These are phyloP conservation scores for Coprinellus micaceus DNA, from an alignment of 768 basidiomycete genomes.

Conservation along the genomic window DNA sequence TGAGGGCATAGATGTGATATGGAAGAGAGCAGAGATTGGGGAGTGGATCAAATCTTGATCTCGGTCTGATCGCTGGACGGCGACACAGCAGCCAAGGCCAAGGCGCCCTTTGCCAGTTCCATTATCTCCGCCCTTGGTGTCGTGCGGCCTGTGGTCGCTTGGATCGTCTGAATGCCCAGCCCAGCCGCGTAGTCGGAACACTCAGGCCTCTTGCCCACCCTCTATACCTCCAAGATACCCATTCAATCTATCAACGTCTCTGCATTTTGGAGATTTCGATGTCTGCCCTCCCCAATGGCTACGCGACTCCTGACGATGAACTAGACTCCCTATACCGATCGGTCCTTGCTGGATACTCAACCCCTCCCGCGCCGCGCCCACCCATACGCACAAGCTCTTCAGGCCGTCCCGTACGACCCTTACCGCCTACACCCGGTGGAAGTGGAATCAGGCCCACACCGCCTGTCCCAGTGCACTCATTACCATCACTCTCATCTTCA, in stretches of 20 bases:
- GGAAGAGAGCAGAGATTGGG: background rate
- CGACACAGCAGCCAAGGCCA: background rate
- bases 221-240: background rate
- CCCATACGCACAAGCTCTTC: background rate
- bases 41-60: background rate
- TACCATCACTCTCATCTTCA: slow-evolving; percentile 2
- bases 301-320: slow-evolving; percentile 5
- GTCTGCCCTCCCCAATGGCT: background rate
- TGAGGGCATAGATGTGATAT: too few species aligned
- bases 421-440: slow-evolving; percentile 9
- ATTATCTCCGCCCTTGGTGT: background rate
- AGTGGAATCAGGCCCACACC: slow-evolving; percentile 1
- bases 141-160: background rate
- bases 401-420: slow-evolving; percentile 2
- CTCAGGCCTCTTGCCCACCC: too few species aligned
- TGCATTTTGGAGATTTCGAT: background rate
- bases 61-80: background rate
- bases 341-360: slow-evolving; percentile 5
- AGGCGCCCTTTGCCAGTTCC: background rate
- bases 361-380: background rate
- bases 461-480: background rate
- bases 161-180: background rate
- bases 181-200: too few species aligned
- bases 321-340: slow-evolving; percentile 6
- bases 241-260: background rate